Evolutionary conservation across 2,329 filamentous ascomycete genomes (phyloP), one percentile per base, ranked within the genome.

Genomic region (Fusarium tupiense): DNA sequence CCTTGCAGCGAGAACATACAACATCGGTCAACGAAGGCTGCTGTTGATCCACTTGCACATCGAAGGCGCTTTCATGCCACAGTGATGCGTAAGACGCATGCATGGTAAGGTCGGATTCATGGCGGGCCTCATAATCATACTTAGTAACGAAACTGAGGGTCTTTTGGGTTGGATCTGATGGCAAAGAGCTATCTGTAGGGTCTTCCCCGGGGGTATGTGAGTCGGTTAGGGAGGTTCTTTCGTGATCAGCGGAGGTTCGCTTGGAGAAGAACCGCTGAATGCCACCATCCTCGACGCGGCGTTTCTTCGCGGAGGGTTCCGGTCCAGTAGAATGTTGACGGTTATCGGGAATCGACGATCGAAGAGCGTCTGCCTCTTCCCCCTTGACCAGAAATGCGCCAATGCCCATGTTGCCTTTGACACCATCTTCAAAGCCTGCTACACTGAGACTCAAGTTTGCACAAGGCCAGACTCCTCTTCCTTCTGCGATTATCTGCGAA

Each of bases 371-470:
- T 69, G 90, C 90, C 80, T 92, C 90, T 41, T 92, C 90, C 41
- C 91, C 91, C 83, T 92, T 92, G 33, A 98, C 86, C n/a, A 99
- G 86, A 79, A 98, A 98, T 2, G 90, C 88, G 50, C 93, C 92
- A 75, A 99, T 98, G 40, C 93, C 94, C 86, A 91, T 92, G 79
- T 98, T 98, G 10, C 94, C 93, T 46, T 88, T 90, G 66, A 96
- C 86, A 5, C 94, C 93, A 74, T 98, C 95, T 81, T 98, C 95
- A 74, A 98, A 98, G 0, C 94, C 95, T n/a, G 91, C 92, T 31
- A 98, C 94, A 73, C 93, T 95, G 52, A 98, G 84, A 66, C 94
- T 96, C 14, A 99, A 86, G 79, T 98, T 96, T n/a, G 91, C 87
- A 80, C 96, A 98, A 12, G 96, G 96, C 94, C 95, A 98, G 22